These are phyloP conservation scores for Mycena leptocephala DNA, from an alignment of 768 basidiomycete genomes.

Conservation along the genomic window DNA sequence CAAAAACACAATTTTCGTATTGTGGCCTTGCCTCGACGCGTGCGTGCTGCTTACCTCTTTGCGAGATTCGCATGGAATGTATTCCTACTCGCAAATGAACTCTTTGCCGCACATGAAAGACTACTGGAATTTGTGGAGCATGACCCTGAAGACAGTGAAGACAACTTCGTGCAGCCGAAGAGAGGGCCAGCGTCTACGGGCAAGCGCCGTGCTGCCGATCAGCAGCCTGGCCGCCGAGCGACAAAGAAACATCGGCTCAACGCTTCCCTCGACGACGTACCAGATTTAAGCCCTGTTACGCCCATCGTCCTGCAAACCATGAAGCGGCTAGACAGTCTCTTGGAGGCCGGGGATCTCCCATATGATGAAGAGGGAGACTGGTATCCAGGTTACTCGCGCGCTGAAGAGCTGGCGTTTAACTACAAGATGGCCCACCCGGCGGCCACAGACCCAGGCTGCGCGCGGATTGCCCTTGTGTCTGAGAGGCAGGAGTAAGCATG, in stretches of 20 bases:
- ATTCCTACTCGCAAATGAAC: background rate
- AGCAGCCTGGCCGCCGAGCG: background rate
- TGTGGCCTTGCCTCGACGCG: background rate
- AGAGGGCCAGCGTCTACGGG: too few species aligned
- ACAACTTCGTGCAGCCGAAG: background rate
- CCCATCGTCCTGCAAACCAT: background rate
- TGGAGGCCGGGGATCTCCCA: background rate
- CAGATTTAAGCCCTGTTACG: background rate
- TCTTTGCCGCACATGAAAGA: background rate
- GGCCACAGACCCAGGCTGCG: background rate
- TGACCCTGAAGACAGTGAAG: background rate
- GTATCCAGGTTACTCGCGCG: background rate
- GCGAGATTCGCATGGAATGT: conserved; percentile 2
- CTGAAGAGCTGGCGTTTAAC: background rate
- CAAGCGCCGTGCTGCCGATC: background rate
- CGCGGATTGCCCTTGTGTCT: background rate
- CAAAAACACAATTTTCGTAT: background rate
- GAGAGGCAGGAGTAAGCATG: conserved; percentile 12
- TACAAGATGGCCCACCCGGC: background rate
- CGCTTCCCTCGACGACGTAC: background rate
- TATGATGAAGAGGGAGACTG: background rate
- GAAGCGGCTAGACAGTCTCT: background rate
- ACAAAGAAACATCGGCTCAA: background rate
- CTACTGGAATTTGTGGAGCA: background rate
- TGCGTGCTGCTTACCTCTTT: background rate